Evolutionary conservation across 176 grass and related monocot genomes (phyloP), one percentile per base, ranked within the genome.

Genomic region (Carex scoparia): DNA sequence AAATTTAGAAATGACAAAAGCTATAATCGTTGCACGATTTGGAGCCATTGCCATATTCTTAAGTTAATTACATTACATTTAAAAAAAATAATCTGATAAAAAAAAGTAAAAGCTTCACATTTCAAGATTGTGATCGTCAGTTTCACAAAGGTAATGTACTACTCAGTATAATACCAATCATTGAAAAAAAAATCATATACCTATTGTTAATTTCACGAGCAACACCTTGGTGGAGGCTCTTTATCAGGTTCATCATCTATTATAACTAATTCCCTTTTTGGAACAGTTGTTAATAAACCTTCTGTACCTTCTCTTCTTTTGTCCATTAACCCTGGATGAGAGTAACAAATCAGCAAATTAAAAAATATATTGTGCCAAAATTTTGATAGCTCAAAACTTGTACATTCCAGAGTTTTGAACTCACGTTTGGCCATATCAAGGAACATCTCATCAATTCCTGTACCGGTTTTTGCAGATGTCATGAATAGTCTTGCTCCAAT

Each of bases 391-490:
- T 67, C 32, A 87, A 68, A 66, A 80, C 28, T 16, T 54, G 23
- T 16, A 28, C 8, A 62, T 70, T 69, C 76, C 61, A 9, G 27
- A 46, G 42, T 64, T 64, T 42, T 83, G 37, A 79, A 86, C 91
- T 89, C 78, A 93, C 94, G 59, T 83, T 65, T 91, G 42, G 87
- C 87, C 87, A 97, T 91, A 81, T 97, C 86, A 85, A 86, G 82
- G 78, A 93, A 97, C 65, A 85, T 59, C 28, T 91, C 87, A 69
- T 97, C 81, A 3, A 91, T 91, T 84, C 91, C 91, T 74, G 60
- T 84, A 23, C 91, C 94, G 23, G 73, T 65, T 93, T 96, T 96
- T 44, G 94, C 91, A 85, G 91, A 96, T 78, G 94, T 93, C 31
- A 96, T 63, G 61, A 96, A 91, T 86, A 90, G 81, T 44, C 31